Conservation (phyloP, 805 yeast genomes). For the Candida corydali region DNA sequence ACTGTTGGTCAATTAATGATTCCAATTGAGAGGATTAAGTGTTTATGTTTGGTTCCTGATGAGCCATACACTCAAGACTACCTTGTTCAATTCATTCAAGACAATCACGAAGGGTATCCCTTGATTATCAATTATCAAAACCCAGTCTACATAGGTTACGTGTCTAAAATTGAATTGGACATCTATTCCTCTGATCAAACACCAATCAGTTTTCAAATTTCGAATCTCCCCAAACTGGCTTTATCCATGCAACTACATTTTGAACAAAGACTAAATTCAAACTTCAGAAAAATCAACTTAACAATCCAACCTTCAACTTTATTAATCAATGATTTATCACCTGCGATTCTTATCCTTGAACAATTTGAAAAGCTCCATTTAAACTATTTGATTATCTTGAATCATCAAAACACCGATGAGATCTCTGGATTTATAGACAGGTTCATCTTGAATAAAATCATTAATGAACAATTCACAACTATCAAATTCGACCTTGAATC, state of each 20-base stretch:
- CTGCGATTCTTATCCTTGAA: slow-evolving; percentile 30
- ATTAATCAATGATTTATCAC: slow-evolving; percentile 25
- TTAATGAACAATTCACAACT: slow-evolving; percentile 13
- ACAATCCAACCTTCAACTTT: slow-evolving; percentile 20
- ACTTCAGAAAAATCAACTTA: slow-evolving; percentile 13
- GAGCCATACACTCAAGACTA: slow-evolving; percentile 16
- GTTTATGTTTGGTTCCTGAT: slow-evolving; percentile 22
- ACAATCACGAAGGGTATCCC: slow-evolving; percentile 42
- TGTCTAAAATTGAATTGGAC: slow-evolving; percentile 22
- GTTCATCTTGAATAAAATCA: slow-evolving; percentile 27
- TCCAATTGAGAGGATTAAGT: slow-evolving; percentile 23
- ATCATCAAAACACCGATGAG: slow-evolving; percentile 10
- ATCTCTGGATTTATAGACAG: slow-evolving; percentile 39
- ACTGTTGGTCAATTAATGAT: slow-evolving; percentile 25
- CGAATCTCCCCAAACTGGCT: slow-evolving; percentile 13
- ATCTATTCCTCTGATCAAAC: slow-evolving; percentile 8
- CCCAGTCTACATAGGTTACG: slow-evolving; percentile 32
- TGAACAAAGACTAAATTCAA: slow-evolving; percentile 15
- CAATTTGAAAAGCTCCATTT: slow-evolving; percentile 35
- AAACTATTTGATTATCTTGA: slow-evolving; percentile 30
- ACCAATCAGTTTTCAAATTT: slow-evolving; percentile 19
- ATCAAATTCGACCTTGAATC: slow-evolving; percentile 4
- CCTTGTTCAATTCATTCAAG: slow-evolving; percentile 20
- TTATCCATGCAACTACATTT: slow-evolving; percentile 22
- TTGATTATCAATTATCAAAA: slow-evolving; percentile 20